These are phyloP conservation scores for Dunaliella primolecta DNA, from an alignment of 139 green algal species.

Conservation along the genomic window DNA sequence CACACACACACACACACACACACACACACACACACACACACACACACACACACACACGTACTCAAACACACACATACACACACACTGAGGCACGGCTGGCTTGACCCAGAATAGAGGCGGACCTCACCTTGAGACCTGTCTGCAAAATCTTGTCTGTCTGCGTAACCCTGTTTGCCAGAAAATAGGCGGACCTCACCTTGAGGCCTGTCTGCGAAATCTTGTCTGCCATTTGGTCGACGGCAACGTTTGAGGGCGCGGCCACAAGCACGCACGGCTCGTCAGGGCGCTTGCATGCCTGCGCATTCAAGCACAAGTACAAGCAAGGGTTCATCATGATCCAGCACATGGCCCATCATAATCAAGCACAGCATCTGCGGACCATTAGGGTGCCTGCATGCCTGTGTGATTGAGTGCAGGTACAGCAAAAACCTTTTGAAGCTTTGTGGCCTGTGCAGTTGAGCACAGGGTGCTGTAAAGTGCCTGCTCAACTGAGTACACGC, in stretches of 20 bases:
- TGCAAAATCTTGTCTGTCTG: constrained; percentile 81
- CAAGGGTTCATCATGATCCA: no score
- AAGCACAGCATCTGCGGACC: no score
- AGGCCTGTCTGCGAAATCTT: constrained; percentile 88
- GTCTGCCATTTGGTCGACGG: constrained; percentile 96
- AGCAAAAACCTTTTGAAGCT: no score
- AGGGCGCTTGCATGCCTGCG: constrained; percentile 19
- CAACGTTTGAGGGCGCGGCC: constrained; percentile 93
- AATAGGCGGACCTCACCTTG: constrained; percentile 38
- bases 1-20: no score
- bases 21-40: neutral
- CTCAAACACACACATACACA: neutral
- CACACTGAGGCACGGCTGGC: neutral
- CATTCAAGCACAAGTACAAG: no score
- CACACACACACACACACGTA: neutral
- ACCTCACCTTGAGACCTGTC: constrained; percentile 86
- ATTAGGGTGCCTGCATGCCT: neutral
- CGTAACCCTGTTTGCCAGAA: neutral
- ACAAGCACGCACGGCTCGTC: constrained; percentile 74
- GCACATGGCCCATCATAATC: no score
- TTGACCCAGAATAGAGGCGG: no score
- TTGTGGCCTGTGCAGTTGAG: no score
- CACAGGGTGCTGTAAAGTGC: no score
- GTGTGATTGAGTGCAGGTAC: no score
- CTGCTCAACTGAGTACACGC: no score